Conservation (phyloP, 1,284 basidiomycete genomes). For the Phaffia rhodozyma region DNA sequence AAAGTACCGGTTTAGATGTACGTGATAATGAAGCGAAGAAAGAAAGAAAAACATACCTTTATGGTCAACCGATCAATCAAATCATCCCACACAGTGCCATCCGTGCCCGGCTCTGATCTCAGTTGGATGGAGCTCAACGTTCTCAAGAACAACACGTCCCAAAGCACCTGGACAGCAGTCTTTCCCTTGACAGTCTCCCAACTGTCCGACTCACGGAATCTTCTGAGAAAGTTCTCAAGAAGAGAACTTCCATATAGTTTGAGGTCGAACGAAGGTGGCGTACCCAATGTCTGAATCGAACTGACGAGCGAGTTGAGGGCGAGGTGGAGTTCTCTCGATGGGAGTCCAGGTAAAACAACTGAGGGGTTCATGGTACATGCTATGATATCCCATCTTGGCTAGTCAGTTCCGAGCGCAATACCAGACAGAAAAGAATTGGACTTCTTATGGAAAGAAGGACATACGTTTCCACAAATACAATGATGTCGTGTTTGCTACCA, state of each 20-base stretch:
- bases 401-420: too few species aligned
- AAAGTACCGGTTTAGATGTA: too few species aligned
- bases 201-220: background rate
- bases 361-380: background rate
- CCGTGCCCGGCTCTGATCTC: too few species aligned
- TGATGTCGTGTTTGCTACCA: conserved; percentile 1
- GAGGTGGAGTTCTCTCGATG: conserved; percentile 24
- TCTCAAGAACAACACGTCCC: conserved; percentile 1
- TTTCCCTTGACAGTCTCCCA: conserved; percentile 1
- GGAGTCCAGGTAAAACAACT: conserved; percentile 24
- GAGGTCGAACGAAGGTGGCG: conserved; percentile 24
- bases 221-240: background rate
- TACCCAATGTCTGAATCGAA: conserved; percentile 26
- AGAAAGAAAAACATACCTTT: too few species aligned
- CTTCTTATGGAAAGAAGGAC: background rate
- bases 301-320: conserved; percentile 28
- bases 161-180: background rate
- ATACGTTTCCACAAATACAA: conserved; percentile 12
- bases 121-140: too few species aligned
- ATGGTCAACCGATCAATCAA: too few species aligned
- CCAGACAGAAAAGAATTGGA: background rate
- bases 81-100: too few species aligned
- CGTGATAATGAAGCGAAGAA: too few species aligned
- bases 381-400: background rate
- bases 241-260: background rate